These are phyloP conservation scores for Cucumis cinereus DNA, from an alignment of 306 rosid genomes.

Conservation along the genomic window DNA sequence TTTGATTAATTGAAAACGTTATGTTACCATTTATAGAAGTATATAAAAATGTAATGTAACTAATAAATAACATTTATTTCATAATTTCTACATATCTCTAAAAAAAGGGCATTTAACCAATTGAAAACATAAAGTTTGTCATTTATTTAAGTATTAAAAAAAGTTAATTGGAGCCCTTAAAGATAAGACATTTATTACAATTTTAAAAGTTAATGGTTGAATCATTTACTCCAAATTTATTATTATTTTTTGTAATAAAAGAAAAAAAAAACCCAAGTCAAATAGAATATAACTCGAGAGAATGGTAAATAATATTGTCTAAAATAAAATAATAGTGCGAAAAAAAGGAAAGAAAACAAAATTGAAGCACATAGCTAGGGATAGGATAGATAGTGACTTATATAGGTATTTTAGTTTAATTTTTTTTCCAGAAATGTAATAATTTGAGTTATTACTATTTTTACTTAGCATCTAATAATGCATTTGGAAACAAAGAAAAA, in stretches of 20 bases:
- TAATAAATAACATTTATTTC: not conserved
- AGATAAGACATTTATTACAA: not conserved
- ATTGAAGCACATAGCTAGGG: not conserved
- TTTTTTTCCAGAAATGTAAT: not conserved
- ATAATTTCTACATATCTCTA: no score
- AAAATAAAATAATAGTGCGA: not conserved
- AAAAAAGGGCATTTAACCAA: no score
- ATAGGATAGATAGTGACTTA: not conserved
- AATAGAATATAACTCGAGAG: not conserved
- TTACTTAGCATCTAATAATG: not conserved
- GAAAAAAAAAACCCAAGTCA: no score
- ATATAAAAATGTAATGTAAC: not conserved
- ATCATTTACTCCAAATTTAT: not conserved
- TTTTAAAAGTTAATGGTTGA: no score
- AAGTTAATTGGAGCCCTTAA: no score
- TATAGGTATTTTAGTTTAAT: not conserved
- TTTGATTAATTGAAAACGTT: no score
- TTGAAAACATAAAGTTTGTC: not conserved
- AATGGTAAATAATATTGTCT: not conserved
- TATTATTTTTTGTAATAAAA: no score
- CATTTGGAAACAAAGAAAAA: not conserved
- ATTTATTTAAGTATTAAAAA: no score
- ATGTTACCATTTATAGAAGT: not conserved
- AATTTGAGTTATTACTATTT: not conserved
- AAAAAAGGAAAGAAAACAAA: not conserved